Conservation (phyloP, 176 grass and related monocot species). For the Chrysopogon serrulatus region DNA sequence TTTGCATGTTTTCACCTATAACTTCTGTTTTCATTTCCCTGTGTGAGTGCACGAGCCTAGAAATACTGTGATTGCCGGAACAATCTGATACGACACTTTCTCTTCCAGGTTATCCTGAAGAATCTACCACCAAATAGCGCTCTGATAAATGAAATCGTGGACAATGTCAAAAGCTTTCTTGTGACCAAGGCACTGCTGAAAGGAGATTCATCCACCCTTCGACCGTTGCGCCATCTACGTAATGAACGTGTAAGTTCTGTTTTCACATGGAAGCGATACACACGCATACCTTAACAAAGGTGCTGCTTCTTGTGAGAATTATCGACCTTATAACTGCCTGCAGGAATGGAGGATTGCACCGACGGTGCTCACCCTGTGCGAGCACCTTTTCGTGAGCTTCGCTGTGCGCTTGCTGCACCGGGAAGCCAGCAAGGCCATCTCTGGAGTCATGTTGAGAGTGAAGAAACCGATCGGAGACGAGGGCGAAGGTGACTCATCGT, state of each 20-base stretch:
- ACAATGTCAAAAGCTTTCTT: constrained; percentile 73
- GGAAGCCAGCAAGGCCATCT: constrained; percentile 47
- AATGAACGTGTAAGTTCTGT: constrained; percentile 55
- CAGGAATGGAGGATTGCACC: constrained; percentile 83
- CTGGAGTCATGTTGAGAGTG: constrained; percentile 14
- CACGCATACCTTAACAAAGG: too few relatives aligned
- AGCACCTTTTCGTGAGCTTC: constrained; percentile 82
- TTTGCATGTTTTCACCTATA: background rate
- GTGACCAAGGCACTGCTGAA: constrained; percentile 73
- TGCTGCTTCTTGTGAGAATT: background rate
- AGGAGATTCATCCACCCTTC: constrained; percentile 47
- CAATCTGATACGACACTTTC: background rate
- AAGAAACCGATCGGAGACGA: constrained; percentile 2
- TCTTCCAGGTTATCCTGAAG: constrained; percentile 65
- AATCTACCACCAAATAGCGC: constrained; percentile 77
- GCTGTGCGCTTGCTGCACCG: constrained; percentile 61
- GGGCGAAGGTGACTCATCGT: background rate
- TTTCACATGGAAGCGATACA: background rate
- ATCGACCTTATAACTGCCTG: background rate
- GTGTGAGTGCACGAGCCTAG: background rate
- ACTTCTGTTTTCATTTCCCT: background rate
- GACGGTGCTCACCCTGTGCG: constrained; percentile 64
- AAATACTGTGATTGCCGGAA: background rate
- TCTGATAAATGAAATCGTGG: constrained; percentile 75
- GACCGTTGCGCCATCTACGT: constrained; percentile 57